Evolutionary conservation across 2,329 filamentous ascomycete species (phyloP).

Genomic region (Monosporascus sp.): DNA sequence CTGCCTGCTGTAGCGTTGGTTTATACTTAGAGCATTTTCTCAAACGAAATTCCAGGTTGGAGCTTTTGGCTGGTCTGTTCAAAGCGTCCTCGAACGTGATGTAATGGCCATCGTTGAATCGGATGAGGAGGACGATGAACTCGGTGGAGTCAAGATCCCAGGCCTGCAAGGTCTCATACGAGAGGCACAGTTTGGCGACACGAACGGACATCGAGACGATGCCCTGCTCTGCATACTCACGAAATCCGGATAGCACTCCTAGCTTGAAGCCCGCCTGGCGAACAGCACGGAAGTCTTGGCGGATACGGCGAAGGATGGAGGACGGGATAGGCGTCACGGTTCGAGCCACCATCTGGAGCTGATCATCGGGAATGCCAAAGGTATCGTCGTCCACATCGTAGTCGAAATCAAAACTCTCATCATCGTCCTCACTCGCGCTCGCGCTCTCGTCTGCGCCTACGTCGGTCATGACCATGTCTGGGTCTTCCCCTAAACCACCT

Average conservation of each 20-base stretch:
- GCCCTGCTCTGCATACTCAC: conserved; percentile 32
- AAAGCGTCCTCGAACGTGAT: conserved; percentile 50
- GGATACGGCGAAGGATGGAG: conserved; percentile 34
- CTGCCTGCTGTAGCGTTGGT: conserved; percentile 53
- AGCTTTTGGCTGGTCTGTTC: conserved; percentile 29
- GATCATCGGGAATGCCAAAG: conserved; percentile 24
- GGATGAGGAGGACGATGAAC: conserved; percentile 70
- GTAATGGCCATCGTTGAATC: conserved; percentile 57
- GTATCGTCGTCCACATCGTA: conserved; percentile 23
- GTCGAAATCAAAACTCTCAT: conserved; percentile 14
- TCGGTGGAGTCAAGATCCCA: conserved; percentile 66
- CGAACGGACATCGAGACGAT: conserved; percentile 64
- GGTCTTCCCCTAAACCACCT: conserved; percentile 25
- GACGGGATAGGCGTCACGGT: not conserved
- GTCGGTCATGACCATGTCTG: conserved; percentile 21
- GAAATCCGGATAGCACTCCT: conserved; percentile 52
- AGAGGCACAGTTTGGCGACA: conserved; percentile 65
- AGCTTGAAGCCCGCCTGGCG: conserved; percentile 66
- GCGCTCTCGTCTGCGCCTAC: conserved; percentile 15
- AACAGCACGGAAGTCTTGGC: conserved; percentile 54
- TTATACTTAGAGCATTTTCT: conserved; percentile 70
- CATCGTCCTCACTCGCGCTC: not conserved
- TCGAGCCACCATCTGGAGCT: conserved; percentile 2
- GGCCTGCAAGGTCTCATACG: conserved; percentile 67
- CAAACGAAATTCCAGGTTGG: conserved; percentile 52